A percentile compares a stretch with the other conserved stretches of the same genome.
phyloP scores from a whole-genome alignment of 495 filamentous ascomycete species.

The Annulohypoxylon maeteangense region DNA sequence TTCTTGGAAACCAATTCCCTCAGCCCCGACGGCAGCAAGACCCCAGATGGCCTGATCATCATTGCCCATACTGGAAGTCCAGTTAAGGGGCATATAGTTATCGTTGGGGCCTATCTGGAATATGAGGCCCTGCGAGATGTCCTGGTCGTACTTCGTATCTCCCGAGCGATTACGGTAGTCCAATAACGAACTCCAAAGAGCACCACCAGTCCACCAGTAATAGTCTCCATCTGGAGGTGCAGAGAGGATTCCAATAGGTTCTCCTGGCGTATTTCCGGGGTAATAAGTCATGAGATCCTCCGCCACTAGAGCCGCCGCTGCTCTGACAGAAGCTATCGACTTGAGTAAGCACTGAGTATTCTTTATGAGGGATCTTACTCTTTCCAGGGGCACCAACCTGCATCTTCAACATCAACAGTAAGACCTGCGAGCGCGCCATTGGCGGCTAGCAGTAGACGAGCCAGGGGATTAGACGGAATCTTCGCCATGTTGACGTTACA shows the following conservation, averaged over 20 bases:
- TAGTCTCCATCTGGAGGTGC: constrained; percentile 42
- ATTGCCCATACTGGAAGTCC: constrained; percentile 74
- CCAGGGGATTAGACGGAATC: constrained; percentile 17
- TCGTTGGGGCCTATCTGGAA: constrained; percentile 65
- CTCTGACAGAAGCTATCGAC: constrained; percentile 62
- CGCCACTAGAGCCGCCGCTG: constrained; percentile 65
- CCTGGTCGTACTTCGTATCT: constrained; percentile 70
- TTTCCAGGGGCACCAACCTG: constrained; percentile 27
- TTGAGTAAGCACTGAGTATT: constrained; percentile 7
- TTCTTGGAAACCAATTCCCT: constrained; percentile 72
- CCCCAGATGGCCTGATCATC: constrained; percentile 81
- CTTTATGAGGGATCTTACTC: neutral
- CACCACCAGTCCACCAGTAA: constrained; percentile 68
- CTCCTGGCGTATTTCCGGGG: constrained; percentile 59
- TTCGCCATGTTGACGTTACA: constrained; percentile 35
- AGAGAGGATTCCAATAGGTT: constrained; percentile 64
- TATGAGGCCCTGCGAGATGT: constrained; percentile 66
- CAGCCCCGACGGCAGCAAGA: constrained; percentile 72
- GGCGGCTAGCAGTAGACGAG: constrained; percentile 30
- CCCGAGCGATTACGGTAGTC: constrained; percentile 79
- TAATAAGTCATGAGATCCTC: constrained; percentile 68
- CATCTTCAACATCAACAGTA: constrained; percentile 40
- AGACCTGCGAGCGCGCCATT: constrained; percentile 38
- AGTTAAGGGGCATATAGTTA: constrained; percentile 74
- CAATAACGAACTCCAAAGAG: constrained; percentile 71